Percentiles rank a stretch among this genome's conserved stretches.
phyloP scores from a whole-genome alignment of 257 asterid genomes.

The Leptodermis oblonga region DNA sequence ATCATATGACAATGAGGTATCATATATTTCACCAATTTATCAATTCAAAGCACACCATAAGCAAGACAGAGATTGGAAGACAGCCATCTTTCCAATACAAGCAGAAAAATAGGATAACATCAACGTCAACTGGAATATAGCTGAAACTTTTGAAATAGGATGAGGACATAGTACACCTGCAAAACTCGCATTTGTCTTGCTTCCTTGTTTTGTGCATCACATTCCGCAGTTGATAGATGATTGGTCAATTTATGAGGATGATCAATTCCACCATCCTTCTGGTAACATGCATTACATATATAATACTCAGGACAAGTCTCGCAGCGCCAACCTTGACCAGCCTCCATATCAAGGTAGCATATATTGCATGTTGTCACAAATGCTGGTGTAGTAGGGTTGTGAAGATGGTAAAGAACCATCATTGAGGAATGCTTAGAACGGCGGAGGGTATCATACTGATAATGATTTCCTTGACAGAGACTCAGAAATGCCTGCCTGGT shows the following conservation, averaged over 20 bases:
- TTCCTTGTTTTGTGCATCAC: conserved; percentile 89
- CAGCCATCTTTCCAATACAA: background rate
- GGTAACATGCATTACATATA: conserved; percentile 78
- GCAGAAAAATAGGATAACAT: background rate
- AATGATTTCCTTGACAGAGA: conserved; percentile 98
- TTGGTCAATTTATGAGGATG: conserved; percentile 89
- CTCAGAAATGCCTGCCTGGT: conserved; percentile 97
- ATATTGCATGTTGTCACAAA: conserved; percentile 62
- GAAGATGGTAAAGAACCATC: conserved; percentile 99
- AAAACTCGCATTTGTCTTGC: conserved; percentile 81
- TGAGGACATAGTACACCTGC: conserved; percentile 47
- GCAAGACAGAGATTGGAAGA: too few relatives aligned
- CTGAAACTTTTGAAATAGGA: background rate
- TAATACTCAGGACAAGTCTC: conserved; percentile 95
- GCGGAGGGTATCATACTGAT: conserved; percentile 95
- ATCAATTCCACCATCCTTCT: conserved; percentile 70
- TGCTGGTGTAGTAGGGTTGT: conserved; percentile 98
- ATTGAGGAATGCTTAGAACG: conserved; percentile 97
- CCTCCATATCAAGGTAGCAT: conserved; percentile 80
- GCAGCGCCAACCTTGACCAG: conserved; percentile 99
- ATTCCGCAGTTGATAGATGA: conserved; percentile 66
- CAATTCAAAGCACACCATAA: background rate
- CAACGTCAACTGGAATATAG: background rate
- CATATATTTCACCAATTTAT: background rate
- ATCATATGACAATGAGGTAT: background rate